phyloP scores from a whole-genome alignment of 495 filamentous ascomycete species.

The Thozetella sp. region DNA sequence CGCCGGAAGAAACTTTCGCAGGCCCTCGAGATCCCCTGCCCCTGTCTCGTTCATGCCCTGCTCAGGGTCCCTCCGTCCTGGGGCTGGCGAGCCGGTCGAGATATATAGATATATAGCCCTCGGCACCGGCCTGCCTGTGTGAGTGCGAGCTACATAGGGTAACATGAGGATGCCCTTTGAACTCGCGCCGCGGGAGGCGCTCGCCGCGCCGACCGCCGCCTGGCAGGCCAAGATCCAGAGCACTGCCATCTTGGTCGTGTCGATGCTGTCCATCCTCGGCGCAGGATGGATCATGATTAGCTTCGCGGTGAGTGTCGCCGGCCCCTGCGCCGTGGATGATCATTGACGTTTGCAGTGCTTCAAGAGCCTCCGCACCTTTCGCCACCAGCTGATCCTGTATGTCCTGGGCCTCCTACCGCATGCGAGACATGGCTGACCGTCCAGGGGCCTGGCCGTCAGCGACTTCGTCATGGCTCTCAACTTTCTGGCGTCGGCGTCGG shows the following conservation, averaged over 20 bases:
- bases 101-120: not conserved
- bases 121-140: not conserved
- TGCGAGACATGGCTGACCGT: not conserved
- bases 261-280: conserved; percentile 35
- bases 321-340: not conserved
- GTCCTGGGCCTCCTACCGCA: not conserved
- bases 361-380: conserved; percentile 34
- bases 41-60: too few relatives aligned
- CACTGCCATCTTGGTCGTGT: conserved; percentile 31
- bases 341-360: conserved; percentile 23
- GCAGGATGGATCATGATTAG: conserved; percentile 42
- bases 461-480: conserved; percentile 45
- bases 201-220: conserved; percentile 32
- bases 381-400: conserved; percentile 42
- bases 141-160: not conserved
- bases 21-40: too few relatives aligned
- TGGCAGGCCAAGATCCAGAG: conserved; percentile 28
- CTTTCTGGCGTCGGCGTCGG: conserved; percentile 35
- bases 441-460: conserved; percentile 35
- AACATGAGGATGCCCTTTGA: not conserved
- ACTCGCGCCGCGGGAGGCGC: conserved; percentile 11
- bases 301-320: conserved; percentile 31
- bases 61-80: too few relatives aligned
- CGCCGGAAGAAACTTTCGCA: too few relatives aligned
- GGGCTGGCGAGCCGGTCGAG: too few relatives aligned